Evolutionary conservation across 78 protist species (phyloP).

Genomic region (Dictyostelium capitatum): DNA sequence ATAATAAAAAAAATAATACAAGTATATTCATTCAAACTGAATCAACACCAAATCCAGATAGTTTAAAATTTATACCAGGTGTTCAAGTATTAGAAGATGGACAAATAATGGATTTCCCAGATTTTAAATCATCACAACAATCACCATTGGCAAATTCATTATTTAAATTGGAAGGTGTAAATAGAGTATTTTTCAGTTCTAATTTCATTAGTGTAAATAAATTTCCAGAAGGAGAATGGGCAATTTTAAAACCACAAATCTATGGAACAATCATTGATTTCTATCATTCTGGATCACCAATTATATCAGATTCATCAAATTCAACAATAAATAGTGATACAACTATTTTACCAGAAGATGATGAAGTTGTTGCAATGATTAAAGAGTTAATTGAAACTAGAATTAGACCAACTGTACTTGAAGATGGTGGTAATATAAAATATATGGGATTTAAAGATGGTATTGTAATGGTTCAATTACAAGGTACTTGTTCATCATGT

Average conservation of each 20-base stretch:
- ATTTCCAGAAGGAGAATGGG: conserved; percentile 79
- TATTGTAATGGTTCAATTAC: conserved; percentile 84
- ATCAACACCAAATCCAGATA: conserved; percentile 87
- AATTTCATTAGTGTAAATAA: conserved; percentile 91
- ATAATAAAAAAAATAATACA: background rate
- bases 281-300: conserved; percentile 70
- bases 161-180: conserved; percentile 88
- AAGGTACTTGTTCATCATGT: conserved; percentile 88
- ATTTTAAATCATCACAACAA: conserved; percentile 58
- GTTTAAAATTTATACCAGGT: conserved; percentile 87
- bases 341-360: conserved; percentile 81
- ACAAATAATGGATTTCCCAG: conserved; percentile 67
- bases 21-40: conserved; percentile 84
- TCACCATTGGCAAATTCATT: conserved; percentile 90
- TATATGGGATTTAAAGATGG: conserved; percentile 89
- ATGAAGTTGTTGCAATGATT: conserved; percentile 89
- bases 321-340: conserved; percentile 59
- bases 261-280: conserved; percentile 85
- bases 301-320: conserved; percentile 56
- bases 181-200: conserved; percentile 85
- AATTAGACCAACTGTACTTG: conserved; percentile 92
- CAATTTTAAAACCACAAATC: conserved; percentile 78
- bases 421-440: conserved; percentile 94
- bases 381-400: conserved; percentile 92
- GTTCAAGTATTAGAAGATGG: conserved; percentile 57